A percentile compares a stretch with the other conserved stretches of the same genome.
Evolutionary conservation across 257 asterid genomes (phyloP).

Genomic region (Verbena officinalis): DNA sequence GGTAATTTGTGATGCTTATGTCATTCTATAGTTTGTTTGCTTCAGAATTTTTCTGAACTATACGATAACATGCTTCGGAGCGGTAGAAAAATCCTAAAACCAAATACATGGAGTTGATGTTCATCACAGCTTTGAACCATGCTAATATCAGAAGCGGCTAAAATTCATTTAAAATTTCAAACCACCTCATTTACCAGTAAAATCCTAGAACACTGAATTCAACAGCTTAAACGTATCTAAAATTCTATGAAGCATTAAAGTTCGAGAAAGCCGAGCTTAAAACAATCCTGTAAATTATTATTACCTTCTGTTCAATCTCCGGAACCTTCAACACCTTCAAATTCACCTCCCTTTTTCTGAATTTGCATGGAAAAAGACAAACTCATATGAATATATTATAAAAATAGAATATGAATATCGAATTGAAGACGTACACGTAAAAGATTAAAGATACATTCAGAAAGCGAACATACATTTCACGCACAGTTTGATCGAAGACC

Average conservation of each 20-base stretch:
- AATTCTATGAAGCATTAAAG: constrained; percentile 4
- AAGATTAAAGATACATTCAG: background rate
- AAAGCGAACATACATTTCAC: constrained; percentile 73
- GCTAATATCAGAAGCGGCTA: background rate
- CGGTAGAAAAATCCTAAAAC: too few species aligned
- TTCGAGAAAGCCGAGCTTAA: constrained; percentile 21
- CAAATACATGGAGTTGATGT: too few species aligned
- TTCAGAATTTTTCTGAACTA: too few species aligned
- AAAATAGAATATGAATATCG: background rate
- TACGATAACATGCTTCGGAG: too few species aligned
- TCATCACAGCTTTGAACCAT: constrained; percentile 1
- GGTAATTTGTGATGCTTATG: background rate
- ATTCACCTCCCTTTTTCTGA: constrained; percentile 99
- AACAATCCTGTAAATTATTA: background rate
- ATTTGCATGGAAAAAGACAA: constrained; percentile 12
- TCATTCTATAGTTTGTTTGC: background rate
- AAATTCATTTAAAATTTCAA: background rate
- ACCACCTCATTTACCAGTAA: background rate
- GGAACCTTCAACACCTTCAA: constrained; percentile 96
- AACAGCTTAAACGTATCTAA: constrained; percentile 10
- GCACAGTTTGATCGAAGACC: constrained; percentile 90
- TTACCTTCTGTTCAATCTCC: constrained; percentile 98
- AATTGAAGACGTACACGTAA: background rate
- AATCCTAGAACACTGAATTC: constrained; percentile 12
- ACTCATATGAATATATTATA: background rate